Conservation (phyloP, 108 stramenopile genomes). For the Aurantiochytrium sp. region DNA sequence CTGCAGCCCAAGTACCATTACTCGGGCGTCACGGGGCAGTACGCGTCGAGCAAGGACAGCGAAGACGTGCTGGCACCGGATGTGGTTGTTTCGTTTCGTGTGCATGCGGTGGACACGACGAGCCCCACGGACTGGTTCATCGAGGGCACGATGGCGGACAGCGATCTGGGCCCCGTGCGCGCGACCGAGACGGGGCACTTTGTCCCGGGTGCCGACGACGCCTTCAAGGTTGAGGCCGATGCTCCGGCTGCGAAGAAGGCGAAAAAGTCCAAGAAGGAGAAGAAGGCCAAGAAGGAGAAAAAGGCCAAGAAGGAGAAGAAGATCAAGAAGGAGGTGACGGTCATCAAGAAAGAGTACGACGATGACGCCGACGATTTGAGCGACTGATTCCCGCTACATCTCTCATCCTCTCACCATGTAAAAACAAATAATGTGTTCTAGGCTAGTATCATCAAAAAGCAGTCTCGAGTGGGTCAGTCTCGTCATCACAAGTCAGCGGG, state of each 20-base stretch:
- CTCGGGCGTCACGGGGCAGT: not conserved
- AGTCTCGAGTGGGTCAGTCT: too few species aligned
- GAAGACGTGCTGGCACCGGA: not conserved
- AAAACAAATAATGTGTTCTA: too few species aligned
- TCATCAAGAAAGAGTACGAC: not conserved
- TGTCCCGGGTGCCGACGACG: not conserved
- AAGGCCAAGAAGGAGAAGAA: slow-evolving; percentile 14
- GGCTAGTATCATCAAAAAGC: too few species aligned
- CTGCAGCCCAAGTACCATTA: not conserved
- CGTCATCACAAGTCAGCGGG: too few species aligned
- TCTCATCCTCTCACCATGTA: too few species aligned
- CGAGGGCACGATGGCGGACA: not conserved
- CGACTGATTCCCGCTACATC: too few species aligned
- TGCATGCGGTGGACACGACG: not conserved
- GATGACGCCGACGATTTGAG: not conserved
- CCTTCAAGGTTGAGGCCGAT: not conserved
- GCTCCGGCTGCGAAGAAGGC: not conserved
- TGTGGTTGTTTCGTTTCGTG: not conserved
- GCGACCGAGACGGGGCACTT: not conserved
- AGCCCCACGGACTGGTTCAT: not conserved
- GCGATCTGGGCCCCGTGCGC: not conserved
- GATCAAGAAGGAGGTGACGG: not conserved
- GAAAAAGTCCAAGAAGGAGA: not conserved
- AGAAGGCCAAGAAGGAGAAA: slow-evolving; percentile 20
- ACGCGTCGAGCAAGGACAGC: not conserved